Conservation (phyloP, 1,139 yeast genomes). For the Pichia sp. region DNA sequence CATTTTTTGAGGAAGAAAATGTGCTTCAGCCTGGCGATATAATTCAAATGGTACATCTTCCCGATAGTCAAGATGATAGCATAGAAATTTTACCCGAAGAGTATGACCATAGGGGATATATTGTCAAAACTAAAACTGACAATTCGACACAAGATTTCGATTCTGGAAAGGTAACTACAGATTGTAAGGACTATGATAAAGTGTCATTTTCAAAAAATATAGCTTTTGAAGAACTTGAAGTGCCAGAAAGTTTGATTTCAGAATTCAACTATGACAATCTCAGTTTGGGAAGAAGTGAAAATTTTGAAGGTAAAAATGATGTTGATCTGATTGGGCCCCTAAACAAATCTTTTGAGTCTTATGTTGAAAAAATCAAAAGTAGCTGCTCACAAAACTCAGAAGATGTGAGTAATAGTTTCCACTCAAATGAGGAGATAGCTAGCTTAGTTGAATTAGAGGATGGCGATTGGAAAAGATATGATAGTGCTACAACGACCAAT, state of each 20-base stretch:
- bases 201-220: not conserved
- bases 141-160: no score
- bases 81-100: not conserved
- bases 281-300: not conserved
- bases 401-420: not conserved
- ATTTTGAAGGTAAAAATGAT: slow-evolving; percentile 1
- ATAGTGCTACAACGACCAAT: slow-evolving; percentile 6
- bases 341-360: slow-evolving; percentile 7
- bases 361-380: not conserved
- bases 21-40: not conserved
- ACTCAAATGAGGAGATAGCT: slow-evolving; percentile 1
- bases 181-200: no score
- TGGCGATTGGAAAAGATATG: slow-evolving; percentile 10
- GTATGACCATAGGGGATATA: not conserved
- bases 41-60: not conserved
- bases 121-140: no score
- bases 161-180: no score
- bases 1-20: not conserved
- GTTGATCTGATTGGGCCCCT: slow-evolving; percentile 6
- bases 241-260: not conserved
- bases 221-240: not conserved
- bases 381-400: not conserved
- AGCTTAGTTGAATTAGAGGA: not conserved
- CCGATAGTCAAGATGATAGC: not conserved
- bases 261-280: not conserved